Conservation (phyloP, 1,284 basidiomycete species). For the Irpex rosettiformis region DNA sequence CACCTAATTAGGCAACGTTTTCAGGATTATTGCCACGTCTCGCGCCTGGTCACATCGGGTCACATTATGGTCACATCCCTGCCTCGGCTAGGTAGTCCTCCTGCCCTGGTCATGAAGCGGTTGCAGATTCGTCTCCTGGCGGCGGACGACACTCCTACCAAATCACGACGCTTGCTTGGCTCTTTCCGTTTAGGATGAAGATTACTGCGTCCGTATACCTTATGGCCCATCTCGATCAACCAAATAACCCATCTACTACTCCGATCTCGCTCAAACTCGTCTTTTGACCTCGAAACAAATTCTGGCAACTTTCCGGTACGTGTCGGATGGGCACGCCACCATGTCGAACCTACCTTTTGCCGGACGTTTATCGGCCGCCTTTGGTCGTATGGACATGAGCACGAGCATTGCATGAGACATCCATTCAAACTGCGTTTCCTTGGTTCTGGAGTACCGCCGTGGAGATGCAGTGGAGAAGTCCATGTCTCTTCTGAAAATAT, state of each 20-base stretch:
- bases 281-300: slow-evolving; percentile 5
- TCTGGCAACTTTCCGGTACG: slow-evolving; percentile 7
- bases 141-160: neutral
- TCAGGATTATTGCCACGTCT: slow-evolving; percentile 13
- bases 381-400: slow-evolving; percentile 12
- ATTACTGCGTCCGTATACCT: slow-evolving; percentile 8
- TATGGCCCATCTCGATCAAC: slow-evolving; percentile 12
- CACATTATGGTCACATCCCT: slow-evolving; percentile 8
- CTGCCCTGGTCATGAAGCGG: slow-evolving; percentile 9
- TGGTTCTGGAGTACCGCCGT: slow-evolving; percentile 8
- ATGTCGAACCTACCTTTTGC: slow-evolving; percentile 10
- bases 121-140: slow-evolving; percentile 2
- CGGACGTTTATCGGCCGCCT: slow-evolving; percentile 16
- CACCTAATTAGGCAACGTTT: slow-evolving; percentile 15
- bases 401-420: slow-evolving; percentile 2
- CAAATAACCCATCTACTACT: slow-evolving; percentile 4
- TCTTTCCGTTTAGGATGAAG: neutral
- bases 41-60: slow-evolving; percentile 2
- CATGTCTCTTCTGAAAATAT: slow-evolving; percentile 10
- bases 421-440: slow-evolving; percentile 3
- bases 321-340: slow-evolving; percentile 13
- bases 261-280: slow-evolving; percentile 7
- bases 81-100: slow-evolving; percentile 2
- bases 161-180: slow-evolving; percentile 9
- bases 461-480: slow-evolving; percentile 17